Evolutionary conservation across 352 stramenopile genomes (phyloP).

Genomic region (Saprolegnia parasitica): DNA sequence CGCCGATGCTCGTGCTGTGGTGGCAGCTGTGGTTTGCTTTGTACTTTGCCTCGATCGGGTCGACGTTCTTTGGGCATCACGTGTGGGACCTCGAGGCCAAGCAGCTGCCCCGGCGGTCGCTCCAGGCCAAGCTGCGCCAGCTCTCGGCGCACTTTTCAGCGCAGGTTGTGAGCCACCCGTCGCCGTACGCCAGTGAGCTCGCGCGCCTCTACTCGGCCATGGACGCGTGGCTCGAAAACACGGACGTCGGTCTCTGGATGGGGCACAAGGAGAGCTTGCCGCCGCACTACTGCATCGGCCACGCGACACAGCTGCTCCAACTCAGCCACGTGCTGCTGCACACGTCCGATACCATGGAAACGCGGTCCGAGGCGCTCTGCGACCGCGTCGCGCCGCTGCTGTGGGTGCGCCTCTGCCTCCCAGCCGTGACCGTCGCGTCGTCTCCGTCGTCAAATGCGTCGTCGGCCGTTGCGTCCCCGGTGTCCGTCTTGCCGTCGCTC

Average conservation of each 20-base stretch:
- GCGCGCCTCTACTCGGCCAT: slow-evolving; percentile 76
- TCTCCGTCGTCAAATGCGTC: not conserved
- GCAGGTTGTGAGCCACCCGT: slow-evolving; percentile 51
- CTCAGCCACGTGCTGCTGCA: slow-evolving; percentile 62
- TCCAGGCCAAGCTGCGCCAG: slow-evolving; percentile 51
- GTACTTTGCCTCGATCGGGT: slow-evolving; percentile 56
- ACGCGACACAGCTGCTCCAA: slow-evolving; percentile 59
- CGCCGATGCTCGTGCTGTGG: slow-evolving; percentile 45
- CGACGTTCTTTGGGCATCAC: slow-evolving; percentile 54
- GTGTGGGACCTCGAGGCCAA: slow-evolving; percentile 46
- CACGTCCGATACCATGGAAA: slow-evolving; percentile 15
- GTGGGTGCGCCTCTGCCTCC: slow-evolving; percentile 13
- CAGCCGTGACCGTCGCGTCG: not conserved
- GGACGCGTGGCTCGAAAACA: slow-evolving; percentile 83
- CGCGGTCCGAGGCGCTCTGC: slow-evolving; percentile 12
- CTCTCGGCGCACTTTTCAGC: slow-evolving; percentile 61
- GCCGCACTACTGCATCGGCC: slow-evolving; percentile 64
- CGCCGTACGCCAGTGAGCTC: slow-evolving; percentile 46
- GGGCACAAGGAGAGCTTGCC: slow-evolving; percentile 64
- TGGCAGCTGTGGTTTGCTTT: slow-evolving; percentile 70
- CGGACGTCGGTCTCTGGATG: slow-evolving; percentile 72
- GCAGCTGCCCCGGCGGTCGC: slow-evolving; percentile 41
- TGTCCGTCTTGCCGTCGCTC: not conserved
- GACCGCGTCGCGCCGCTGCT: slow-evolving; percentile 20
- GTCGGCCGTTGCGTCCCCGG: not conserved